phyloP scores from a whole-genome alignment of 2,329 filamentous ascomycete genomes.

The Monosporascus cannonballus region DNA sequence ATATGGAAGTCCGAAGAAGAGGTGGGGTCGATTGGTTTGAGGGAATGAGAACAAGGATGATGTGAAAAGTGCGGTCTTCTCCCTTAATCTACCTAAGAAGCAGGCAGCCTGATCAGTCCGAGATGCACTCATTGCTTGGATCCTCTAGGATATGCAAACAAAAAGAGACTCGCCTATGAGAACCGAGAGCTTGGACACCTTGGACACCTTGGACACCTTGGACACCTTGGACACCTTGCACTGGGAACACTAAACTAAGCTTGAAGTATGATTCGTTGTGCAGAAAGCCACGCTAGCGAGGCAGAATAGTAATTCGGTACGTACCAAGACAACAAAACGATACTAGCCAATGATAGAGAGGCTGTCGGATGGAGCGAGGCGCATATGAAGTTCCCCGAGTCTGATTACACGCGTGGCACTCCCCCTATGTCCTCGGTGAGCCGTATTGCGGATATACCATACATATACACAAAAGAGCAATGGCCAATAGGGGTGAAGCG shows the following conservation, averaged over 20 bases:
- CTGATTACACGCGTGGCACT: no score
- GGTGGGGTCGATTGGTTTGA: not conserved
- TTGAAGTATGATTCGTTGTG: not conserved
- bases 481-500: not conserved
- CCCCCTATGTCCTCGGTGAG: not conserved
- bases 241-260: no score
- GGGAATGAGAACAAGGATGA: not conserved
- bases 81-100: no score
- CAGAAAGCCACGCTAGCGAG: not conserved
- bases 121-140: not conserved
- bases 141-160: not conserved
- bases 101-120: no score
- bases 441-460: not conserved
- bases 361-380: not conserved
- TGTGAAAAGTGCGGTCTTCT: not conserved
- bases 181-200: not conserved
- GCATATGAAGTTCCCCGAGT: no score
- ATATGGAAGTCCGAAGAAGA: not conserved
- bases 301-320: not conserved
- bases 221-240: no score
- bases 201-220: no score
- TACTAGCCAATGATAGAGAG: not conserved
- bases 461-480: not conserved
- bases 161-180: conserved; percentile 3
- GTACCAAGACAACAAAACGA: conserved; percentile 1